Base-by-base conservation (phyloP, 2,329 filamentous ascomycete genomes). In the Ophiocordyceps camponoti-saundersi region DNA sequence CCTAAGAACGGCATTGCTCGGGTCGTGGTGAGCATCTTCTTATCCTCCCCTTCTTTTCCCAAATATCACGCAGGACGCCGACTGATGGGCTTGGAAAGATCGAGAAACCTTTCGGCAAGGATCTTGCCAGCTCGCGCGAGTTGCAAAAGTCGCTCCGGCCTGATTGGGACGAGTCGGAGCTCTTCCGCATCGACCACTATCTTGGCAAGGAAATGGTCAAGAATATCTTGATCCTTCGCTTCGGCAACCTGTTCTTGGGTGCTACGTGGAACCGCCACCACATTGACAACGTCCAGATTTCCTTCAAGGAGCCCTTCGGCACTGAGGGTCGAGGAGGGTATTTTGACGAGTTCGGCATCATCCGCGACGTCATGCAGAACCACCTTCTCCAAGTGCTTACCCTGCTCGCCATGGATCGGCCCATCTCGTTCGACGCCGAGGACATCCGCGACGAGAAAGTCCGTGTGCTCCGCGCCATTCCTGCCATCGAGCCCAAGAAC, bases 131-230 rank as follows among this genome's bases (percentile, higher is more conserved):
- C 70, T 96, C 92, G 47, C 82, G 92, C 50, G 87, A 95, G 67
- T 78, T 98, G 51, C 90, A 96, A 63, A 88, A 85, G 65, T 93
- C 92, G 8, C 79, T 98, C 52, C 86, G 90, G 62, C 92, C 92
- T 42, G 88, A 98, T 70, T 98, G 92, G 93, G 92, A 85, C 61
- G 93, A 98, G 68, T 90, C 96, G 47, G 92, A 98, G 70, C 82
- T 98, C 55, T 98, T 93, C 80, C 88, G 92, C 61, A 98, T 98
- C 60, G 92, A 98, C 65, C 92, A 98, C 71, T 98, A 98, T 67
- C 79, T 98, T 44, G 93, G 93, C 59, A 98, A 98, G 76, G 92
- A 98, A 70, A 98, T 98, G 92, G 92, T 98, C 59, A 98, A 98
- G 80, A 98, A 98, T 70, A 93, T 98, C 56, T 76, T 98, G 55